phyloP scores from a whole-genome alignment of 2,329 filamentous ascomycete genomes.

The Fusarium sp. region DNA sequence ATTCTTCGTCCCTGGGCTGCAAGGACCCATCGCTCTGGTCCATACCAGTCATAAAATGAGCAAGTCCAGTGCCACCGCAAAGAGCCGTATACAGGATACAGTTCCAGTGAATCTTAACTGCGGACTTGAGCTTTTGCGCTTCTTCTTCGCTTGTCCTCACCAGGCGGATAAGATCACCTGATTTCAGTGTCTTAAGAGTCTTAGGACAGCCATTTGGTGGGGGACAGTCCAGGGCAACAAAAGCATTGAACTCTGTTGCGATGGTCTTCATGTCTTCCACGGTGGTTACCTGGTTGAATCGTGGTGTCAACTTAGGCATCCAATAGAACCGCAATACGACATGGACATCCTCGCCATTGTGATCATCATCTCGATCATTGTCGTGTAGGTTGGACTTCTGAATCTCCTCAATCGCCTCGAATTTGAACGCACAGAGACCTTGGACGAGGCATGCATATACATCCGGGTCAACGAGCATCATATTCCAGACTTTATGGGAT shows the following conservation, averaged over 20 bases:
- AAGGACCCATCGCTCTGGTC: neutral
- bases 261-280: neutral
- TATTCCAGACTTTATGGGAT: neutral
- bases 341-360: neutral
- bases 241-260: neutral
- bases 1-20: neutral
- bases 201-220: neutral
- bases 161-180: neutral
- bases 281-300: neutral
- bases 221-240: neutral
- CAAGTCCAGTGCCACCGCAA: neutral
- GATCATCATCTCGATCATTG: no score
- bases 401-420: neutral
- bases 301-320: neutral
- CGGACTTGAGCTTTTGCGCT: neutral
- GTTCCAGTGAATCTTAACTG: slow-evolving; percentile 3
- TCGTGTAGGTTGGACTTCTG: neutral
- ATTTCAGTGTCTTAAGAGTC: neutral
- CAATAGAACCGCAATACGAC: slow-evolving; percentile 8
- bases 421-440: neutral
- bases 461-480: neutral
- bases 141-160: neutral
- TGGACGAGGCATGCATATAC: neutral
- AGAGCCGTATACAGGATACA: neutral
- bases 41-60: neutral